A percentile compares a stretch with the other conserved stretches of the same genome.
Evolutionary conservation across 306 rosid genomes (phyloP).

Genomic region (Benincasa hispida): DNA sequence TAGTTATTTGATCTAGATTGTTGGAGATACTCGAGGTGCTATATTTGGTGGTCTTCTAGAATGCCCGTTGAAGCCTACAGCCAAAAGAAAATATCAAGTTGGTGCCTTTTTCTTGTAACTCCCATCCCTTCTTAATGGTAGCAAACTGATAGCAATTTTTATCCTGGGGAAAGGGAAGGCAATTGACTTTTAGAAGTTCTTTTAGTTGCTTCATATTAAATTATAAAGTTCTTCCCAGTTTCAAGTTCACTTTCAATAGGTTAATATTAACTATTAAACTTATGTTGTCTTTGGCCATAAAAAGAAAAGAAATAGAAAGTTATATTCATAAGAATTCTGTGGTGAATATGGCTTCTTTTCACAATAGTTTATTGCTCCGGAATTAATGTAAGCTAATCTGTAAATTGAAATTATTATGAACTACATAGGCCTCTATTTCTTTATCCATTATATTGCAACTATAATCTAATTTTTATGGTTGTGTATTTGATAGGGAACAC

Average conservation of each 20-base stretch:
- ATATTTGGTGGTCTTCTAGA: constrained; percentile 89
- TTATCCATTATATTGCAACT: background rate
- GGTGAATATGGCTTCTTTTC: background rate
- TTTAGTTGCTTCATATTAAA: background rate
- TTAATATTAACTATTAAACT: background rate
- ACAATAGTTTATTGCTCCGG: background rate
- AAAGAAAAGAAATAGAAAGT: background rate
- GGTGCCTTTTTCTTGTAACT: constrained; percentile 5
- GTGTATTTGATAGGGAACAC: constrained; percentile 57
- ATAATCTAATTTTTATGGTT: constrained; percentile 6
- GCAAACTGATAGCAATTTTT: background rate
- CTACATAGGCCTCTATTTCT: background rate
- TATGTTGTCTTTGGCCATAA: background rate
- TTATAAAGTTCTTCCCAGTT: background rate
- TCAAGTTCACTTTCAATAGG: background rate
- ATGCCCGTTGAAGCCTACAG: constrained; percentile 71
- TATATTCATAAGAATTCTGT: background rate
- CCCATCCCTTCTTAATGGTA: background rate
- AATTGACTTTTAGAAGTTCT: background rate
- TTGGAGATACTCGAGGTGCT: constrained; percentile 86
- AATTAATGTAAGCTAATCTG: background rate
- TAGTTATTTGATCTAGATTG: constrained; percentile 40
- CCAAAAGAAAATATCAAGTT: constrained; percentile 88
- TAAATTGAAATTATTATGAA: background rate
- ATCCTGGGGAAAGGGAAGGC: background rate